phyloP scores from a whole-genome alignment of 2,329 filamentous ascomycete species.

The Thermothelomyces thermophilus region DNA sequence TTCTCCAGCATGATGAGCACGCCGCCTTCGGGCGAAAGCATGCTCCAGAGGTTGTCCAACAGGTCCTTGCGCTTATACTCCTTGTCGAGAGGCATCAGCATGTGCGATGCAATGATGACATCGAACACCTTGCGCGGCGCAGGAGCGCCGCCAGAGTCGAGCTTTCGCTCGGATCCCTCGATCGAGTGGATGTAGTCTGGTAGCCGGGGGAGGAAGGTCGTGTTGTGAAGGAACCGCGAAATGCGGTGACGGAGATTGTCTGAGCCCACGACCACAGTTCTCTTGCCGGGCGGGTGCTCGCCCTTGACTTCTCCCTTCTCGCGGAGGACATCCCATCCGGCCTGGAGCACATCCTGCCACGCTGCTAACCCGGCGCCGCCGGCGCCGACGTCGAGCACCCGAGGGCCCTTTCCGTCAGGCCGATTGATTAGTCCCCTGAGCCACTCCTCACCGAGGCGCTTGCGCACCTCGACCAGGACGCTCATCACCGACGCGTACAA shows the following conservation, averaged over 20 bases:
- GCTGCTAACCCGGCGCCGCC: slow-evolving; percentile 68
- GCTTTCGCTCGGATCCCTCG: slow-evolving; percentile 49
- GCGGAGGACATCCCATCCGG: slow-evolving; percentile 71
- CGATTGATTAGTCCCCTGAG: slow-evolving; percentile 56
- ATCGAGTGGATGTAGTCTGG: slow-evolving; percentile 72
- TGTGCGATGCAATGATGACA: slow-evolving; percentile 82
- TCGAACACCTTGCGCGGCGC: slow-evolving; percentile 73
- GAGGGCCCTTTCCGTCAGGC: slow-evolving; percentile 49
- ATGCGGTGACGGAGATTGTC: slow-evolving; percentile 68
- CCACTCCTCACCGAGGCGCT: slow-evolving; percentile 66
- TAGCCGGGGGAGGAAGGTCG: slow-evolving; percentile 85
- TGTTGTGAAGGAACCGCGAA: slow-evolving; percentile 74
- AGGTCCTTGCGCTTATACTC: slow-evolving; percentile 71
- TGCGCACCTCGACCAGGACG: slow-evolving; percentile 65
- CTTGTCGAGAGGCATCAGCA: slow-evolving; percentile 68
- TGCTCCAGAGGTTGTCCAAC: slow-evolving; percentile 81
- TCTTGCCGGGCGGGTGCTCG: slow-evolving; percentile 56
- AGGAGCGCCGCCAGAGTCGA: slow-evolving; percentile 48
- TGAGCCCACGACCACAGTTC: slow-evolving; percentile 73
- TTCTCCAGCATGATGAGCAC: slow-evolving; percentile 86
- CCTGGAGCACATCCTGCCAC: slow-evolving; percentile 69
- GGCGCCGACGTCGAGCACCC: slow-evolving; percentile 67
- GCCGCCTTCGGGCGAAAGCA: slow-evolving; percentile 77
- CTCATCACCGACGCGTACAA: slow-evolving; percentile 63
- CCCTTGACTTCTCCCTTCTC: slow-evolving; percentile 41